A percentile compares a stretch with the other conserved stretches of the same genome.
These are phyloP conservation scores for Aspergillus sp. DNA, from an alignment of 2,329 filamentous ascomycete species.

Conservation along the genomic window DNA sequence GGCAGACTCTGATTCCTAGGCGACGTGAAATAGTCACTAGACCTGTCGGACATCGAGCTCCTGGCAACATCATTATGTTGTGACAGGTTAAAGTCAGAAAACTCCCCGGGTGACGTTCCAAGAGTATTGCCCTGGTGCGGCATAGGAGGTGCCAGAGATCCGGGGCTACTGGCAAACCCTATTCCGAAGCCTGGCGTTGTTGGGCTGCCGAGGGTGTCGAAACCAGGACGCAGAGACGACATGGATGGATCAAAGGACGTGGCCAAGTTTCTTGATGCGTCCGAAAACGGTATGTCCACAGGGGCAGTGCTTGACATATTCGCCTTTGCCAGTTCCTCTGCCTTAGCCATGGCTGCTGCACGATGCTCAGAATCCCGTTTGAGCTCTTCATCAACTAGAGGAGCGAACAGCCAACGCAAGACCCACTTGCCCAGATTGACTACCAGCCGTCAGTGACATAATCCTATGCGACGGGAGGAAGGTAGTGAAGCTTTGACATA, in stretches of 20 bases:
- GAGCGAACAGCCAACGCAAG: slow-evolving; percentile 84
- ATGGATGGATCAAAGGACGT: slow-evolving; percentile 33
- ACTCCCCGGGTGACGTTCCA: slow-evolving; percentile 32
- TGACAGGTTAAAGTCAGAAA: slow-evolving; percentile 40
- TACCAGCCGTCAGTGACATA: slow-evolving; percentile 35
- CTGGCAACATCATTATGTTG: slow-evolving; percentile 51
- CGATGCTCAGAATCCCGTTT: slow-evolving; percentile 74
- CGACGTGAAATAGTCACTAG: slow-evolving; percentile 75
- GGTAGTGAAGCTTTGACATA: slow-evolving; percentile 45
- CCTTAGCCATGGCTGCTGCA: slow-evolving; percentile 63
- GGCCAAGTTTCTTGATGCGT: slow-evolving; percentile 25
- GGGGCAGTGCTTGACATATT: slow-evolving; percentile 59
- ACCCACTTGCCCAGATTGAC: slow-evolving; percentile 98
- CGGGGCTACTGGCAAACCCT: slow-evolving; percentile 67
- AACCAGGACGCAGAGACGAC: slow-evolving; percentile 61
- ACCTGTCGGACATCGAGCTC: slow-evolving; percentile 58
- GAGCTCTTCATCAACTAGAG: slow-evolving; percentile 87
- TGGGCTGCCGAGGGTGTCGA: slow-evolving; percentile 60
- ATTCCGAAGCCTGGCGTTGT: slow-evolving; percentile 76
- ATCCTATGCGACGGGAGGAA: not conserved
- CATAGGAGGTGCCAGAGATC: slow-evolving; percentile 37
- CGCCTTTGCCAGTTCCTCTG: slow-evolving; percentile 59
- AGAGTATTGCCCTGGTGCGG: slow-evolving; percentile 27
- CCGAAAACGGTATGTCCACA: slow-evolving; percentile 53
- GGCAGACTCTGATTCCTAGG: slow-evolving; percentile 48